A percentile compares a stretch with the other conserved stretches of the same genome.
These are phyloP conservation scores for Euphorbia celastroides DNA, from an alignment of 441 rosid species.

Conservation along the genomic window DNA sequence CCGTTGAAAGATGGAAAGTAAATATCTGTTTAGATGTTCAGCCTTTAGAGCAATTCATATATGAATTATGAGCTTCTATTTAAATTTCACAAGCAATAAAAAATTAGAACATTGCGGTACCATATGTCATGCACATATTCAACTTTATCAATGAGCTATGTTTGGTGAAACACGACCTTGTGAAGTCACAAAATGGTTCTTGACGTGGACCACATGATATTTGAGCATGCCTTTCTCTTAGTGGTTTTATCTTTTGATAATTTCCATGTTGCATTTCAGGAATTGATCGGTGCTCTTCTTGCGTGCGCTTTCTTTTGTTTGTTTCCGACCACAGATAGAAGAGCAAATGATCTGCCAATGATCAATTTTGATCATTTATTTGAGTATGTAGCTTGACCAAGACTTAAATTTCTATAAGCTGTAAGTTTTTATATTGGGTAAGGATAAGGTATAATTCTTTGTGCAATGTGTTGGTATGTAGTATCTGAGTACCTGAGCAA, in stretches of 20 bases:
- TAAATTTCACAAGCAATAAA: not conserved
- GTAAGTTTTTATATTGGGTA: not conserved
- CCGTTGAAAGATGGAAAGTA: not conserved
- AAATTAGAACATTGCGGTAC: not conserved
- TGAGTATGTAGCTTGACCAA: constrained; percentile 56
- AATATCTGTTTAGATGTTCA: not conserved
- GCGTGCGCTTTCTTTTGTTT: constrained; percentile 83
- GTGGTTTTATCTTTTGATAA: constrained; percentile 9
- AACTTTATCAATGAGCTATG: not conserved
- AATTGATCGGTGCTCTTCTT: constrained; percentile 77
- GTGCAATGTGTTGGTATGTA: not conserved
- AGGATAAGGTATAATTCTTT: not conserved
- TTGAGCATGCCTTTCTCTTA: not conserved
- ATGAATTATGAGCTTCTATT: not conserved
- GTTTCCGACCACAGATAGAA: constrained; percentile 62
- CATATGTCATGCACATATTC: not conserved
- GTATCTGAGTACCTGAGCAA: not conserved
- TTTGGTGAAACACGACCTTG: not conserved
- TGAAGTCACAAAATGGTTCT: constrained; percentile 6
- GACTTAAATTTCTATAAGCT: not conserved
- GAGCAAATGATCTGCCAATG: constrained; percentile 53
- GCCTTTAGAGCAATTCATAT: not conserved
- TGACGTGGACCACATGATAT: constrained; percentile 7
- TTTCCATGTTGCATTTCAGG: constrained; percentile 44
- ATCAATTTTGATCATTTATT: constrained; percentile 82